Evolutionary conservation across 257 asterid species (phyloP), one percentile per base, ranked within the genome.

Genomic region (Plectranthus barbatus): DNA sequence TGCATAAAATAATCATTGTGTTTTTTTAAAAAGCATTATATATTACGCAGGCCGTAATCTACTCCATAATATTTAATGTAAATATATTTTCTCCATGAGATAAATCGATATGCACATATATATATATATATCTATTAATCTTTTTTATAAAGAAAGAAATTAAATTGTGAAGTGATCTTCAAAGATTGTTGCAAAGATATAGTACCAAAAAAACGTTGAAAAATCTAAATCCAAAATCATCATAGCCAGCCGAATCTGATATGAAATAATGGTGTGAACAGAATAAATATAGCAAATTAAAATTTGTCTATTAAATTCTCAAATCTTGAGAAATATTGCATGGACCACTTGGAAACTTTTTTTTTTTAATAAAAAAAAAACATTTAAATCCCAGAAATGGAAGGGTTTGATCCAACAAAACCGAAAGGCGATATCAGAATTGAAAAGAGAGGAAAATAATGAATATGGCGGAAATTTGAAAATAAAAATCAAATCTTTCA

Each of bases 401-500:
- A 64, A 72, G 47, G 64, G 11, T 44, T 72, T 66, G 68, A 61
- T 70, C 64, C 70, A 71, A 58, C 42, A 53, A 66, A 57, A 61
- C 61, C 74, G 68, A 48, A 70, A 73, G 72, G 69, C 48, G 36
- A 58, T 14, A 37, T 13, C 58, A 60, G 40, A 26, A 46, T 64
- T 34, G 54, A 49, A 47, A 70, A 33, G 29, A 47, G 4, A 34
- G 62, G 49, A 17, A 40, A 70, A 26, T 50, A 73, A 60, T n/a
- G n/a, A 59, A 45, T 46, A n/a, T 14, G 56, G 49, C 9, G 26
- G 34, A 7, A 36, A 31, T 3, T 63, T 53, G 52, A 50, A 72
- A 24, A 73, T 5, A 66, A 15, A 60, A 70, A 65, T 56, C 67
- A 74, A 80, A 87, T 78, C 85, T 80, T 72, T 55, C 70, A 72